Evolutionary conservation across 2,329 filamentous ascomycete species (phyloP).

Genomic region (Simplicillium aogashimaense): DNA sequence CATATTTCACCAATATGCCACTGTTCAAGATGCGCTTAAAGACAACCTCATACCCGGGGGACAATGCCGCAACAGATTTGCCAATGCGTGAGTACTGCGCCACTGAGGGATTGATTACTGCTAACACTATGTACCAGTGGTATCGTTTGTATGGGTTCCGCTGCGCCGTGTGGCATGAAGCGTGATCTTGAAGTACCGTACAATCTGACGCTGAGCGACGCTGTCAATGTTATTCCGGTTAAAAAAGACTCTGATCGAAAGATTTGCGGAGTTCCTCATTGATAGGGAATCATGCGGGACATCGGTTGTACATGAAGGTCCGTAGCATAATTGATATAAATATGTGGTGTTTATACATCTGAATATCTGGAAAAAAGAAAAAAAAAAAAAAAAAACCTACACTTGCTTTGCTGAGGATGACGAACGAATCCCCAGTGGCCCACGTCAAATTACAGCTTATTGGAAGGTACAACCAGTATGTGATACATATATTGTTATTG

Average conservation of each 20-base stretch:
- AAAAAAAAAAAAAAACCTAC: too few species aligned
- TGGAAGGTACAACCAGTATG: too few species aligned
- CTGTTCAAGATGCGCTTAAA: neutral
- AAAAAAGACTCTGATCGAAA: neutral
- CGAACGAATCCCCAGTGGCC: too few species aligned
- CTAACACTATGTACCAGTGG: neutral
- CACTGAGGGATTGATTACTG: neutral
- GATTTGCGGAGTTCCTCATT: neutral
- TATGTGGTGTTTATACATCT: too few species aligned
- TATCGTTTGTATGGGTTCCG: slow-evolving; percentile 4
- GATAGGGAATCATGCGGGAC: too few species aligned
- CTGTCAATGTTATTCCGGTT: neutral
- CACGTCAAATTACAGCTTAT: too few species aligned
- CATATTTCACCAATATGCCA: neutral
- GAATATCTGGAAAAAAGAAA: too few species aligned
- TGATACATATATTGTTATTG: too few species aligned
- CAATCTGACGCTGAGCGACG: slow-evolving; percentile 1
- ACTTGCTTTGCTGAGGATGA: too few species aligned
- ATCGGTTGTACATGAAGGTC: too few species aligned
- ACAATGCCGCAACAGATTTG: neutral
- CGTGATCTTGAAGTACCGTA: neutral
- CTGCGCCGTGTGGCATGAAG: slow-evolving; percentile 4
- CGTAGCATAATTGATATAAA: too few species aligned
- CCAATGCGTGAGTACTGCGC: neutral
- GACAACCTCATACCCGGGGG: neutral